Base-by-base conservation (phyloP, 805 yeast genomes). In the Wickerhamomyces bisporus region DNA sequence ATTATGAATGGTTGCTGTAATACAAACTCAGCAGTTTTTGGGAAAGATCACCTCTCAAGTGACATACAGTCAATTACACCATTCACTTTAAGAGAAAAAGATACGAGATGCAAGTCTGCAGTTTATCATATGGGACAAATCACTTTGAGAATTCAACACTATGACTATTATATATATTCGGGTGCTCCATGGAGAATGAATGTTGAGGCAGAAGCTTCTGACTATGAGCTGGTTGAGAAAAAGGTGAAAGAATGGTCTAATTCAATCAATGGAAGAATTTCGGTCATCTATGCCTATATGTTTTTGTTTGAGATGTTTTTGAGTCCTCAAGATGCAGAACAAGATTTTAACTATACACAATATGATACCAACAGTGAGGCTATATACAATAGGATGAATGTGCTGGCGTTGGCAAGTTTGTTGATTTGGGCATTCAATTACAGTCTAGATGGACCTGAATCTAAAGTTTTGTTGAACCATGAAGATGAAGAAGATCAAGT, bases 161-260 rank as follows among this genome's bases (percentile, higher is more conserved):
- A 83, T 57, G 95, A 86, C 57, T 76, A 84, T 40, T 83, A 83
- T 38, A 79, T 84, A 5, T 81, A 68, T 57, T 81, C 89, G 3
- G 96, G 96, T 1, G 84, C 87, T 7, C 93, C 93, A 1, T 76
- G 82, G 62, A 73, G 88, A 50, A 79, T 83, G 80, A 83, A 76
- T 50, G 86, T 80, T 26, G 66, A 65, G 27, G 78, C 83, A 10
- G 73, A 76, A 6, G 62, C 64, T 9, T 53, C 62, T 1, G 80
- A 75, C 40, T 70, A 75, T 45, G 68, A 68, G 17, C 61, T 67
- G 3, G 77, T 75, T 11, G 64, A 68, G 28, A 60, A 60, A 12
- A 64, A 79, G 45, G 70, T 83, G 15, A 57, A 63, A 26, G 73
- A 67, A 35, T 76, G 85, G 79, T 65, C 79, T 2, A 50, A 54